phyloP scores from a whole-genome alignment of 495 filamentous ascomycete genomes.

The Penicilliopsis zonata region DNA sequence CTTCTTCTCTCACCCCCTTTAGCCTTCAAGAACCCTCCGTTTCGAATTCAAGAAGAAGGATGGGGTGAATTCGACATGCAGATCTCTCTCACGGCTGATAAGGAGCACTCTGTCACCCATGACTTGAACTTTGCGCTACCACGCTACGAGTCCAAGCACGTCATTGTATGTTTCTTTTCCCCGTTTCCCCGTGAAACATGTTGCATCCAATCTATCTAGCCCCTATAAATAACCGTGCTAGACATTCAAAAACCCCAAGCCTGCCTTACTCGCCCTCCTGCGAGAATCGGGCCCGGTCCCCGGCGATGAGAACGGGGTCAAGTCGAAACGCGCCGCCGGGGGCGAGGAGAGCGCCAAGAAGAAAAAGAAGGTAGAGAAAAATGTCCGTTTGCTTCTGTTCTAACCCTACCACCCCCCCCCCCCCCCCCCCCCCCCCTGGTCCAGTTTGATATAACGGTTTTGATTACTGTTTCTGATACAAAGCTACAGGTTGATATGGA shows the following conservation, averaged over 20 bases:
- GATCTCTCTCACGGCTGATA: constrained; percentile 73
- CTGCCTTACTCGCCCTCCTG: constrained; percentile 60
- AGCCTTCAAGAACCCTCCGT: constrained; percentile 77
- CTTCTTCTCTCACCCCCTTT: too few species aligned
- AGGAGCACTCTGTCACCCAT: constrained; percentile 68
- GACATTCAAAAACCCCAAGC: constrained; percentile 87
- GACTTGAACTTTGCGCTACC: constrained; percentile 83
- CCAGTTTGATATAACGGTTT: too few species aligned
- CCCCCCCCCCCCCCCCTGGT: too few species aligned
- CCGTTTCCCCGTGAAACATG: neutral
- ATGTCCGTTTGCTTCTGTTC: constrained; percentile 24
- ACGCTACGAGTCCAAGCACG: constrained; percentile 75
- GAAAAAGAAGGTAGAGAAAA: constrained; percentile 63
- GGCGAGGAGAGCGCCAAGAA: constrained; percentile 57
- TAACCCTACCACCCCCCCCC: neutral
- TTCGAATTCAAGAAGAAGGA: constrained; percentile 82
- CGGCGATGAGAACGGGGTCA: constrained; percentile 55
- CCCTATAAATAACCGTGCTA: too few species aligned
- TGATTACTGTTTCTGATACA: neutral
- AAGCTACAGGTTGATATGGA: constrained; percentile 66
- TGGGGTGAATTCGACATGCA: constrained; percentile 99
- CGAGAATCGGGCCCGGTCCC: constrained; percentile 74
- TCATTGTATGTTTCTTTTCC: constrained; percentile 41
- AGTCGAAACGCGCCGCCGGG: constrained; percentile 33
- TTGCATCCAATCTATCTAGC: neutral